These are phyloP conservation scores for Trichoderma afroharzianum DNA, from an alignment of 2,329 filamentous ascomycete species.

Conservation along the genomic window DNA sequence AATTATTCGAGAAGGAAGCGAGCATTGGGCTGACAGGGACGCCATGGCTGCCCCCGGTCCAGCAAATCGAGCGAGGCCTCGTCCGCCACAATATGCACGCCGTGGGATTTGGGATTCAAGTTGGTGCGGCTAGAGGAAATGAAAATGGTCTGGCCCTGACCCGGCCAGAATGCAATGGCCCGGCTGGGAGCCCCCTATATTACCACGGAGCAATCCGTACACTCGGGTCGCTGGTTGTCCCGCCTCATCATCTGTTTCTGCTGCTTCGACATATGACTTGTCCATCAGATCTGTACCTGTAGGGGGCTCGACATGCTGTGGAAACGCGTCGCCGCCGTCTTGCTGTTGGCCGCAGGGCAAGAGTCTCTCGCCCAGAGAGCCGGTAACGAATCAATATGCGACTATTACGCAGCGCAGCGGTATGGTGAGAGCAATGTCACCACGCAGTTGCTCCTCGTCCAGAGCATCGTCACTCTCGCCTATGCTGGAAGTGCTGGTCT, in stretches of 20 bases:
- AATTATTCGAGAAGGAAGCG: neutral
- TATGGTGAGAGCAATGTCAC: slow-evolving; percentile 26
- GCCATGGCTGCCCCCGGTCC: neutral
- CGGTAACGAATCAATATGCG: slow-evolving; percentile 26
- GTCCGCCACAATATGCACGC: slow-evolving; percentile 11
- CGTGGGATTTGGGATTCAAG: neutral
- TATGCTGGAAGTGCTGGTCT: slow-evolving; percentile 26
- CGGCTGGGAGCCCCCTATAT: neutral
- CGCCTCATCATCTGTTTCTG: neutral
- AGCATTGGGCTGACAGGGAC: neutral
- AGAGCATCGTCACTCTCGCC: slow-evolving; percentile 29
- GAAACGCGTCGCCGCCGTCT: neutral
- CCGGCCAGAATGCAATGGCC: neutral
- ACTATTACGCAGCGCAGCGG: slow-evolving; percentile 28
- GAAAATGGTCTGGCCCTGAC: neutral
- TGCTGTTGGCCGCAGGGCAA: neutral
- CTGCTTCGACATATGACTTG: neutral
- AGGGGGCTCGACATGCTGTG: slow-evolving; percentile 1
- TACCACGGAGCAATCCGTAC: neutral
- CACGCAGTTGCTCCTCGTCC: slow-evolving; percentile 28
- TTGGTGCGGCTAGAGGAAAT: neutral
- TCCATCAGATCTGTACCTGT: neutral
- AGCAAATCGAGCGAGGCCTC: slow-evolving; percentile 11
- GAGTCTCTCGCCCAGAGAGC: neutral
- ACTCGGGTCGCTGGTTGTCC: neutral